Conservation (phyloP, 495 filamentous ascomycete genomes). For the Glarea lozoyensis region DNA sequence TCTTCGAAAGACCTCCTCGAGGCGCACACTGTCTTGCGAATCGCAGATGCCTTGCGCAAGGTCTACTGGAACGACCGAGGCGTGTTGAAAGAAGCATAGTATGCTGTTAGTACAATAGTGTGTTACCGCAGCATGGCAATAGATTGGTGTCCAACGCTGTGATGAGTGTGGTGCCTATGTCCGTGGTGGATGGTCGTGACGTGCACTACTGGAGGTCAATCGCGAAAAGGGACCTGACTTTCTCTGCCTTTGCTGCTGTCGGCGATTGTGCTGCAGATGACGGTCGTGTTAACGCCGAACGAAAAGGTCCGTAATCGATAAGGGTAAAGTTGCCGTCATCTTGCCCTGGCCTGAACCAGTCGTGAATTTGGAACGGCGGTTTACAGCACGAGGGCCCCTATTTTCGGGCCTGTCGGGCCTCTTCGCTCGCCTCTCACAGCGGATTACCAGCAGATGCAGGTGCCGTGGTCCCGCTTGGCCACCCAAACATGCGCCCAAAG, state of each 20-base stretch:
- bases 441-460: no score
- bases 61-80: slow-evolving; percentile 17
- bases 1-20: slow-evolving; percentile 5
- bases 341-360: background rate
- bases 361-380: no score
- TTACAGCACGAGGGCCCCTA: no score
- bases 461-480: no score
- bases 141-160: slow-evolving; percentile 1
- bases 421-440: no score
- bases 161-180: background rate
- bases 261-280: background rate
- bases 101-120: background rate
- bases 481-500: no score
- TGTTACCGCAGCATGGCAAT: slow-evolving; percentile 12
- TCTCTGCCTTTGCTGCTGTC: background rate
- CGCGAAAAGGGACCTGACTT: background rate
- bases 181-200: no score
- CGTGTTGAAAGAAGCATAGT: slow-evolving; percentile 21
- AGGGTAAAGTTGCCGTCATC: background rate
- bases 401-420: no score
- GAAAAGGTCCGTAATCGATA: slow-evolving; percentile 6
- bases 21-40: slow-evolving; percentile 21
- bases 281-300: no score
- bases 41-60: slow-evolving; percentile 16
- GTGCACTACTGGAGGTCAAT: no score